Evolutionary conservation across 2,329 filamentous ascomycete species (phyloP).

Genomic region (Zarea fungicola): DNA sequence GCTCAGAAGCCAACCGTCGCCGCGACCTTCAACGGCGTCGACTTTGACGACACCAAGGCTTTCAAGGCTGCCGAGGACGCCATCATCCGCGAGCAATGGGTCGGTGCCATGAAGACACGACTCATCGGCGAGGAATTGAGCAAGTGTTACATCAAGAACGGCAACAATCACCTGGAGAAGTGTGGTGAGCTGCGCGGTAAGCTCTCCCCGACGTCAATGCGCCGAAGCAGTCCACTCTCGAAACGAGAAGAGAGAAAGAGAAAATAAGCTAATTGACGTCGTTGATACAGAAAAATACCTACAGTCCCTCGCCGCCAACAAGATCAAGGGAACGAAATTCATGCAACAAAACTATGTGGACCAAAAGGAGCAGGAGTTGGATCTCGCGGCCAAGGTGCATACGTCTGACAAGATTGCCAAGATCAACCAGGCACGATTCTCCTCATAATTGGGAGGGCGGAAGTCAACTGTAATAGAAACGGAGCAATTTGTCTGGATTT

Average conservation of each 20-base stretch:
- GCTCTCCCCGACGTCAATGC: too few species aligned
- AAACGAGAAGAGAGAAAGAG: too few species aligned
- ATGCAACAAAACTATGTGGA: slow-evolving; percentile 71
- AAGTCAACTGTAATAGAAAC: slow-evolving; percentile 1
- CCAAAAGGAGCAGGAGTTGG: slow-evolving; percentile 41
- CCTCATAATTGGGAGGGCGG: slow-evolving; percentile 21
- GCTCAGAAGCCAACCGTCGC: slow-evolving; percentile 78
- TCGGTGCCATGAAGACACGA: slow-evolving; percentile 82
- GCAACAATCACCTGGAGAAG: slow-evolving; percentile 85
- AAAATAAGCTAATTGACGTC: slow-evolving; percentile 10
- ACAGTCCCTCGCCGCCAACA: slow-evolving; percentile 68
- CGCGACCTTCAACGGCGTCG: slow-evolving; percentile 79
- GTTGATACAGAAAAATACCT: slow-evolving; percentile 64
- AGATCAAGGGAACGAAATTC: slow-evolving; percentile 74
- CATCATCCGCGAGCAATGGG: slow-evolving; percentile 82
- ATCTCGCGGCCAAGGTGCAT: slow-evolving; percentile 34
- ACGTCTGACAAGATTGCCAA: slow-evolving; percentile 35
- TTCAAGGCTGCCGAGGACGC: slow-evolving; percentile 81
- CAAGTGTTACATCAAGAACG: slow-evolving; percentile 81
- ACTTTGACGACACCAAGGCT: slow-evolving; percentile 76
- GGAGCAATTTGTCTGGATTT: not conserved
- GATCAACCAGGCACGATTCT: slow-evolving; percentile 31
- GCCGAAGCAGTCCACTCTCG: too few species aligned
- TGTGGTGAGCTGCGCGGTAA: slow-evolving; percentile 76
- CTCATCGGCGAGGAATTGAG: slow-evolving; percentile 76